Conservation (phyloP, 805 yeast species). For the Metschnikowia continentalis region DNA sequence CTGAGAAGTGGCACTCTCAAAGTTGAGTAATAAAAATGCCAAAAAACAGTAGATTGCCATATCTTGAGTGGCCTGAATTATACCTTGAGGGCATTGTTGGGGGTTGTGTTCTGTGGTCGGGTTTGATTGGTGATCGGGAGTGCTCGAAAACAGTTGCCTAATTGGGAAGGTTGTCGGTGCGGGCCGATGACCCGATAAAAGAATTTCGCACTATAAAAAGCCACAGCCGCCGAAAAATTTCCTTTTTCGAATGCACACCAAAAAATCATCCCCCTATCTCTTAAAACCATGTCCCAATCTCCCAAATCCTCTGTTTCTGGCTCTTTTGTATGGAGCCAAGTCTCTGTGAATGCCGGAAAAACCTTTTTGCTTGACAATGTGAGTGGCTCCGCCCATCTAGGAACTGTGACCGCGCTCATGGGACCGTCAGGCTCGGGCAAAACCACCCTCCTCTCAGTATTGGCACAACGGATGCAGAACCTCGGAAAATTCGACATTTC, state of each 20-base stretch:
- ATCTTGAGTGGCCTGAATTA: too few species aligned
- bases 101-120: background rate
- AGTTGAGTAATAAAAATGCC: too few species aligned
- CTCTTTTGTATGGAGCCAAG: constrained; percentile 6
- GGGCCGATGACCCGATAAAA: background rate
- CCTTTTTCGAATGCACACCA: background rate
- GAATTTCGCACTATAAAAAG: background rate
- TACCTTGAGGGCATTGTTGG: background rate
- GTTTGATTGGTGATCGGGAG: background rate
- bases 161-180: background rate
- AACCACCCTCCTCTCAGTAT: constrained; percentile 68
- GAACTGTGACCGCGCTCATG: constrained; percentile 61
- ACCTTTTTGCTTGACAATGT: constrained; percentile 8
- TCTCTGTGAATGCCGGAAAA: constrained; percentile 9
- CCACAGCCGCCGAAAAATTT: background rate
- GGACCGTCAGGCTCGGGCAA: constrained; percentile 90
- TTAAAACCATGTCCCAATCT: background rate
- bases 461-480: constrained; percentile 48
- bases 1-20: too few species aligned
- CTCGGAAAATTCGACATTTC: constrained; percentile 37
- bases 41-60: too few species aligned
- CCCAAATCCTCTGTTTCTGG: background rate
- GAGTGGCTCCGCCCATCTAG: constrained; percentile 8
- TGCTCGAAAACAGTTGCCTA: background rate
- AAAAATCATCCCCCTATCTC: background rate